Percentiles rank a stretch among this genome's conserved stretches.
These are phyloP conservation scores for Pseudotsuga menziesii DNA, from an alignment of 75 land plant genomes.

Conservation along the genomic window DNA sequence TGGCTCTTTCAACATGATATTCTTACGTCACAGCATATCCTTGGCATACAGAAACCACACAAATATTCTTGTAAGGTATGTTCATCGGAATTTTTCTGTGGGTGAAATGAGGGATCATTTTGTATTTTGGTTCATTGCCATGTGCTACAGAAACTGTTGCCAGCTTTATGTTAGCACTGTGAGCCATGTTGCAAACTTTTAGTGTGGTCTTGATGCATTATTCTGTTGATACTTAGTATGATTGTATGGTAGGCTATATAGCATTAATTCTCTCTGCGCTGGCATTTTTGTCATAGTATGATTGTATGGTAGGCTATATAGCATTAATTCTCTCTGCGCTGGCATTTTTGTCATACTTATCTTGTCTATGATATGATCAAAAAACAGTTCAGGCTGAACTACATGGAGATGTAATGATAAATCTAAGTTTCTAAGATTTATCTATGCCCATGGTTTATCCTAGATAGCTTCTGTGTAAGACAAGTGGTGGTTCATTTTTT, in stretches of 20 bases:
- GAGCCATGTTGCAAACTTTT: neutral
- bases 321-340: neutral
- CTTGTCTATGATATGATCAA: neutral
- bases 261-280: neutral
- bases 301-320: neutral
- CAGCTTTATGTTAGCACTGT: neutral
- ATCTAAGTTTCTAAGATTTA: too few species aligned
- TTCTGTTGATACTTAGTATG: neutral
- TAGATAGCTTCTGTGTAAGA: too few species aligned
- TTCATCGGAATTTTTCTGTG: neutral
- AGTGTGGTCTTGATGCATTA: neutral
- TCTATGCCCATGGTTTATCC: too few species aligned
- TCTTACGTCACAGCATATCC: constrained; percentile 66
- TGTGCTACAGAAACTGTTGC: neutral
- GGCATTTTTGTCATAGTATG: neutral
- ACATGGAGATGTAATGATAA: too few species aligned
- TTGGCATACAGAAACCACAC: constrained; percentile 69
- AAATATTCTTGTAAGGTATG: constrained; percentile 74
- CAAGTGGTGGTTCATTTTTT: too few species aligned
- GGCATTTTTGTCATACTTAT: neutral
- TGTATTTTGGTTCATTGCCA: neutral
- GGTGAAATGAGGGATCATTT: neutral
- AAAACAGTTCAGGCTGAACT: neutral
- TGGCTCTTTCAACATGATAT: constrained; percentile 87
- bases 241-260: neutral